Conservation (phyloP, 2,329 filamentous ascomycete genomes). For the Arthrobotrys sinensis region DNA sequence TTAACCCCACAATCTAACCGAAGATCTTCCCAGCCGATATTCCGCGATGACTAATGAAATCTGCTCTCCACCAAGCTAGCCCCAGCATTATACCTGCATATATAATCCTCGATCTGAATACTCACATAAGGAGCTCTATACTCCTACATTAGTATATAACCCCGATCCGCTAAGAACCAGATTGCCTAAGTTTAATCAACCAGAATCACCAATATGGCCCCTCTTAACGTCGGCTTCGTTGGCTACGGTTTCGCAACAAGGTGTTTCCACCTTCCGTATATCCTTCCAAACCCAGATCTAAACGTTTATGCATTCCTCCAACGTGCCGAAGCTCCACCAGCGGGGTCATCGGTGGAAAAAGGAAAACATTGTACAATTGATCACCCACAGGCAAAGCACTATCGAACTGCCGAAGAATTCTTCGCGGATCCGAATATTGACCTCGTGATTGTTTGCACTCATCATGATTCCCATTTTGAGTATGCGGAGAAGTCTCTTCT, state of each 20-base stretch:
- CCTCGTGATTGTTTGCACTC: slow-evolving; percentile 67
- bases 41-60: slow-evolving; percentile 46
- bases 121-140: no score
- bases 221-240: slow-evolving; percentile 70
- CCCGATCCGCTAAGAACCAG: no score
- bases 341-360: slow-evolving; percentile 49
- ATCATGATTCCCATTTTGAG: slow-evolving; percentile 65
- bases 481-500: slow-evolving; percentile 66
- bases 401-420: slow-evolving; percentile 66
- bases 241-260: slow-evolving; percentile 71
- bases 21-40: slow-evolving; percentile 39
- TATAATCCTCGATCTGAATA: no score
- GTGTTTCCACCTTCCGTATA: slow-evolving; percentile 72
- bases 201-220: slow-evolving; percentile 38
- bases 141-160: no score
- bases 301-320: slow-evolving; percentile 71
- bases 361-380: slow-evolving; percentile 69
- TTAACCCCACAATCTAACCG: slow-evolving; percentile 45
- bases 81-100: background rate
- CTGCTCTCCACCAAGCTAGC: background rate
- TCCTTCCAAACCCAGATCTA: slow-evolving; percentile 70
- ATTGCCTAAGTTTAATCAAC: no score
- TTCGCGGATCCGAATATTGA: slow-evolving; percentile 66
- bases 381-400: slow-evolving; percentile 68
- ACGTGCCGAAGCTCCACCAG: slow-evolving; percentile 66